Conservation (phyloP, 1,139 yeast species). For the Nakaseomyces glabratus region DNA sequence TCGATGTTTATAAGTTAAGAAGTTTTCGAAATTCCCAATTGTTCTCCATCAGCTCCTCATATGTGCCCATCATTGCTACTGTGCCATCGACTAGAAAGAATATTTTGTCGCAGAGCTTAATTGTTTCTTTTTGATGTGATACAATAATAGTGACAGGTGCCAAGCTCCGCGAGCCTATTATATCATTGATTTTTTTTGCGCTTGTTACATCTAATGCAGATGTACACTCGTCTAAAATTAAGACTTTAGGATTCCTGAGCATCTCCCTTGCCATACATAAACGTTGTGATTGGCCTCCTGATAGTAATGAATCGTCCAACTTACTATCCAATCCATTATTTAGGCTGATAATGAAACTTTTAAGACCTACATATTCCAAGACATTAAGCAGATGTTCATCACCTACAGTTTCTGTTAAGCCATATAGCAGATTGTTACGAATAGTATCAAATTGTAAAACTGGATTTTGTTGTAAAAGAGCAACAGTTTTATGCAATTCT, state of each 20-base stretch:
- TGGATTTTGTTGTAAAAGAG: conserved; percentile 63
- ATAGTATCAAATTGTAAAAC: conserved; percentile 59
- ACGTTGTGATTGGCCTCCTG: conserved; percentile 80
- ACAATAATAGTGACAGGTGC: conserved; percentile 35
- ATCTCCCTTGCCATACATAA: conserved; percentile 69
- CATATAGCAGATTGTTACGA: conserved; percentile 57
- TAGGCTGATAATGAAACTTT: conserved; percentile 42
- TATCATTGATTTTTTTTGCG: conserved; percentile 35
- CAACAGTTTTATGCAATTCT: conserved; percentile 45
- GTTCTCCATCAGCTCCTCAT: conserved; percentile 19
- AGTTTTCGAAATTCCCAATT: conserved; percentile 14
- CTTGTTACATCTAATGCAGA: conserved; percentile 64
- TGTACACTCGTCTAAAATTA: conserved; percentile 73
- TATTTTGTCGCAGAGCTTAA: conserved; percentile 40
- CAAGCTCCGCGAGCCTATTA: conserved; percentile 29
- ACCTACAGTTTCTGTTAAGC: conserved; percentile 32
- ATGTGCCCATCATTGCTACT: conserved; percentile 35
- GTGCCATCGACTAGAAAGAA: conserved; percentile 40
- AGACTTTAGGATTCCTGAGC: conserved; percentile 49
- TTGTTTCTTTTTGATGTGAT: conserved; percentile 53
- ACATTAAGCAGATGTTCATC: conserved; percentile 37
- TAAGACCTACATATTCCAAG: conserved; percentile 42
- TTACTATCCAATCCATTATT: conserved; percentile 51
- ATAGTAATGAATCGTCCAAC: conserved; percentile 50
- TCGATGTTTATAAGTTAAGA: no score